These are phyloP conservation scores for Pyrus pyrifolia DNA, from an alignment of 306 rosid genomes.

Conservation along the genomic window DNA sequence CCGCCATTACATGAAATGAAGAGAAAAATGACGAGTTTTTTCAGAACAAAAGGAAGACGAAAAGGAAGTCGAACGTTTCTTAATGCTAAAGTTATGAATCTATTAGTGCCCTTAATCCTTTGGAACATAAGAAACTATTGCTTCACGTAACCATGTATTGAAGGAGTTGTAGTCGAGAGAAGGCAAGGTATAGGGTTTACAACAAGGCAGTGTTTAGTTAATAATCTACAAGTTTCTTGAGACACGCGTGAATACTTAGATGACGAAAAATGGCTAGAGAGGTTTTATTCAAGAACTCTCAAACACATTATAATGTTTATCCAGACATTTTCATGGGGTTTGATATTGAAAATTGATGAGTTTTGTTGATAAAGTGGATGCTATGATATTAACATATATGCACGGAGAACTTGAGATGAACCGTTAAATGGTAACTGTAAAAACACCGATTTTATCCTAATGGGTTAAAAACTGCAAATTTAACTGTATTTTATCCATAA, in stretches of 20 bases:
- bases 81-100: neutral
- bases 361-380: neutral
- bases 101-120: neutral
- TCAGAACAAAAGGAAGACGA: neutral
- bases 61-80: neutral
- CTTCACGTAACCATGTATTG: constrained; percentile 18
- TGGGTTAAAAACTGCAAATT: neutral
- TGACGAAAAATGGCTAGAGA: constrained; percentile 21
- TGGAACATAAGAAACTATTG: constrained; percentile 20
- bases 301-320: constrained; percentile 21
- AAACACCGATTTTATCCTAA: constrained; percentile 16
- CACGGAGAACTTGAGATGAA: constrained; percentile 5
- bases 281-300: constrained; percentile 36
- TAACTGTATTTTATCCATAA: constrained; percentile 11
- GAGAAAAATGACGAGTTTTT: neutral
- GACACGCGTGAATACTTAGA: neutral
- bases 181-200: constrained; percentile 27
- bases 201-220: constrained; percentile 17
- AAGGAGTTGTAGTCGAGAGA: neutral
- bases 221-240: neutral
- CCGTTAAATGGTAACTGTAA: constrained; percentile 25
- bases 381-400: constrained; percentile 6
- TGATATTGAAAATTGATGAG: neutral
- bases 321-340: neutral
- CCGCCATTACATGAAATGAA: too few species aligned